These are phyloP conservation scores for Narthecium ossifragum DNA, from an alignment of 106 monocot genomes.

Conservation along the genomic window DNA sequence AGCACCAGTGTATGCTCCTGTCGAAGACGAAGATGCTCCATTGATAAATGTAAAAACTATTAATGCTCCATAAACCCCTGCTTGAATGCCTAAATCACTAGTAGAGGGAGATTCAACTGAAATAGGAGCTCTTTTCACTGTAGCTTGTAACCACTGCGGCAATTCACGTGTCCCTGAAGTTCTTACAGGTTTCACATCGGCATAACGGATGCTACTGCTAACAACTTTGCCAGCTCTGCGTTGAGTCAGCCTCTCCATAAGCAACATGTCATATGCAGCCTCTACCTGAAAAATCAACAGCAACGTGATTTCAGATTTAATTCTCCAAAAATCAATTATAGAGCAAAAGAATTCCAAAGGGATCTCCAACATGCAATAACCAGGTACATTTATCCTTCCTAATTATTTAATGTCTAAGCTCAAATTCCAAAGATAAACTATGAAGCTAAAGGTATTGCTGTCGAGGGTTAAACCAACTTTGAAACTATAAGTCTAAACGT, in stretches of 20 bases:
- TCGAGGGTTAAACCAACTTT: too few species aligned
- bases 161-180: conserved; percentile 36
- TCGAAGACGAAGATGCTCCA: conserved; percentile 50
- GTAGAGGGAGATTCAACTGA: conserved; percentile 72
- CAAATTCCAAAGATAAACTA: too few species aligned
- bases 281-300: conserved; percentile 61
- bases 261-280: conserved; percentile 96
- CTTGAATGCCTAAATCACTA: conserved; percentile 62
- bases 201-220: conserved; percentile 67
- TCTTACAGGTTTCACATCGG: conserved; percentile 82
- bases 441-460: too few species aligned
- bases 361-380: too few species aligned
- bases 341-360: too few species aligned
- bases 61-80: conserved; percentile 89
- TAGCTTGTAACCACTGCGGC: conserved; percentile 68
- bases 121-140: conserved; percentile 54
- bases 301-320: not conserved
- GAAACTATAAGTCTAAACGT: too few species aligned
- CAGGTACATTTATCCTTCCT: too few species aligned
- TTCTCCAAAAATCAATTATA: not conserved
- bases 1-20: conserved; percentile 52
- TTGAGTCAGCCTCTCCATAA: conserved; percentile 85
- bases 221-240: conserved; percentile 89
- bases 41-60: conserved; percentile 75
- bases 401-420: too few species aligned